Conservation (phyloP, 768 basidiomycete species). For the Lentinus brumalis region DNA sequence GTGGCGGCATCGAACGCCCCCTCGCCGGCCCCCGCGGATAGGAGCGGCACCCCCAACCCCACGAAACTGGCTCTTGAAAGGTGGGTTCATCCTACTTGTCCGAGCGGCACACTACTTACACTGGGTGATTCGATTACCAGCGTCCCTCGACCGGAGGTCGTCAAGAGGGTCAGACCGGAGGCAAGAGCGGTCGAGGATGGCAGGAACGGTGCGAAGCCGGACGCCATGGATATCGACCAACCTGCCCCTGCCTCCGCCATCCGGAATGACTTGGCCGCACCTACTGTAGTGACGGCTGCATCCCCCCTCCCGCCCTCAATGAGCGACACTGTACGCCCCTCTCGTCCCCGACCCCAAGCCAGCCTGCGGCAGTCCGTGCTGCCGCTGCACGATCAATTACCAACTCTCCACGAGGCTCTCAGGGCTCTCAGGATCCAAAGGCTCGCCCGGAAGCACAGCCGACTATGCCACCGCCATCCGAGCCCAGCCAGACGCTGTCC, state of each 20-base stretch:
- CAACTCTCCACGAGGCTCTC: constrained; percentile 12
- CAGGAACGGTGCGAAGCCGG: constrained; percentile 23
- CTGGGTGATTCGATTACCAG: constrained; percentile 37
- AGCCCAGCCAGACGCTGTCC: constrained; percentile 75
- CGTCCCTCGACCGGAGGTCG: constrained; percentile 78
- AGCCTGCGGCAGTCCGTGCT: constrained; percentile 9
- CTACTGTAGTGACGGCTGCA: not conserved
- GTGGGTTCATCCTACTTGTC: constrained; percentile 36
- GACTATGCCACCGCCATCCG: constrained; percentile 75
- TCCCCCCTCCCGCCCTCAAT: constrained; percentile 1
- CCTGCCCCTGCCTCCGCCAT: not conserved
- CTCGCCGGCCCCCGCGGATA: constrained; percentile 29
- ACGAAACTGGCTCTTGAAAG: constrained; percentile 70
- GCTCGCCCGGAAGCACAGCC: constrained; percentile 37
- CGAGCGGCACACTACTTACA: too few species aligned
- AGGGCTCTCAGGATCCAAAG: constrained; percentile 2
- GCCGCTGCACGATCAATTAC: constrained; percentile 7
- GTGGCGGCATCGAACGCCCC: constrained; percentile 29
- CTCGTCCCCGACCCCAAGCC: constrained; percentile 20
- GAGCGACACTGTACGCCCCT: not conserved
- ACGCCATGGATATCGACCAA: constrained; percentile 41
- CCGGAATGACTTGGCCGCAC: not conserved
- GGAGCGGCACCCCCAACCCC: constrained; percentile 31
- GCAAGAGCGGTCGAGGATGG: constrained; percentile 38
- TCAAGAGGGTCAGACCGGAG: constrained; percentile 55